phyloP scores from a whole-genome alignment of 768 basidiomycete genomes.

The Termitomyces sp. region DNA sequence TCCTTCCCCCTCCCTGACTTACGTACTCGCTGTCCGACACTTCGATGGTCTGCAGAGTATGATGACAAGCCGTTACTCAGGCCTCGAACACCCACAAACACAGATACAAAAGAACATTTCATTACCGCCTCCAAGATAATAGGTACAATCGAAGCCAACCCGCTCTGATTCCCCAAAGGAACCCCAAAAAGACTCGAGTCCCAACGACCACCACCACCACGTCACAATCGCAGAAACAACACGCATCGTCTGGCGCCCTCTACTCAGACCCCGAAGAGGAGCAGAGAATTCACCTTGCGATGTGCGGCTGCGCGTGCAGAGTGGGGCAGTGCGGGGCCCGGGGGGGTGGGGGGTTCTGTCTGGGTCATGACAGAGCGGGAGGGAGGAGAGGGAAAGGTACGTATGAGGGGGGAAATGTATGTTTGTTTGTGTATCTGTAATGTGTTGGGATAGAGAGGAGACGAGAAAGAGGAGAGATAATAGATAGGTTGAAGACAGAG shows the following conservation, averaged over 20 bases:
- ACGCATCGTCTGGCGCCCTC: not conserved
- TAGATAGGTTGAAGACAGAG: not conserved
- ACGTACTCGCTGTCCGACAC: too few species aligned
- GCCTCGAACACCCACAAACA: too few species aligned
- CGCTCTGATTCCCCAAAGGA: too few species aligned
- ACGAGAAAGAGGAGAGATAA: slow-evolving; percentile 3
- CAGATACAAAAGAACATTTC: too few species aligned
- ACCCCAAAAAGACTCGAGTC: not conserved
- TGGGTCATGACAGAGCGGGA: not conserved
- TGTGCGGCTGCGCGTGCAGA: not conserved
- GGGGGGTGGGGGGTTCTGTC: not conserved
- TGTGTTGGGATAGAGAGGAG: not conserved
- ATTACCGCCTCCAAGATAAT: too few species aligned
- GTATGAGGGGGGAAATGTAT: not conserved
- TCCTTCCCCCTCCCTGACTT: too few species aligned
- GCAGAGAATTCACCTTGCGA: slow-evolving; percentile 15
- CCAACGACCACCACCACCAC: not conserved
- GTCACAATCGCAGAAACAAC: not conserved
- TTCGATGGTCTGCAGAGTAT: too few species aligned
- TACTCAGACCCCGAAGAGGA: slow-evolving; percentile 17
- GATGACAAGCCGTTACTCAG: too few species aligned
- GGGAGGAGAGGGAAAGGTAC: not conserved
- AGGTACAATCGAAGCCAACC: too few species aligned
- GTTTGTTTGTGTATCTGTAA: not conserved
- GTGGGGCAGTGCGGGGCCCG: not conserved